Conservation (phyloP, 306 rosid genomes). For the Mimosa pudica region DNA sequence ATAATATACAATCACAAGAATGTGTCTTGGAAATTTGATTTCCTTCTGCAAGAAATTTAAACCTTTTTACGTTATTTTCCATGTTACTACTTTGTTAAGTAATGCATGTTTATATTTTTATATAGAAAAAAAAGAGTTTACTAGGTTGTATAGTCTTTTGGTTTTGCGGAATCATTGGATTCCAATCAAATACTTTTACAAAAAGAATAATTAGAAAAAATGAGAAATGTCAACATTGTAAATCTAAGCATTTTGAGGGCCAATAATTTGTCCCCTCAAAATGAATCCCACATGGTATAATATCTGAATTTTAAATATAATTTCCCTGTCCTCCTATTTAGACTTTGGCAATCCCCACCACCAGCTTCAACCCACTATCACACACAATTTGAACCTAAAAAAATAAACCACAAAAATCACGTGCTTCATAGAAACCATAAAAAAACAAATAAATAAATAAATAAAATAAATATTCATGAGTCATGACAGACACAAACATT, state of each 20-base stretch:
- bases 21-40: too few species aligned
- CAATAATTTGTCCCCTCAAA: background rate
- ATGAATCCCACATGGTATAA: background rate
- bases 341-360: background rate
- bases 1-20: too few species aligned
- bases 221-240: background rate
- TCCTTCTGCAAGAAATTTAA: too few species aligned
- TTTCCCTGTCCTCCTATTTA: background rate
- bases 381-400: conserved; percentile 11
- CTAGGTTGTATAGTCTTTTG: too few species aligned
- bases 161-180: too few species aligned
- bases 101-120: too few species aligned
- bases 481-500: background rate
- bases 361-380: background rate
- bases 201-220: background rate
- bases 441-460: background rate
- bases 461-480: background rate
- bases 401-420: background rate
- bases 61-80: too few species aligned
- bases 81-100: too few species aligned
- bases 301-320: background rate
- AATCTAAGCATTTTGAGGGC: background rate
- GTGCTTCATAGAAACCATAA: background rate
- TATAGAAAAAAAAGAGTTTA: too few species aligned
- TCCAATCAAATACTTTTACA: too few species aligned